Evolutionary conservation across 116 monocot species (phyloP).

Genomic region (Phalaenopsis hybrid): DNA sequence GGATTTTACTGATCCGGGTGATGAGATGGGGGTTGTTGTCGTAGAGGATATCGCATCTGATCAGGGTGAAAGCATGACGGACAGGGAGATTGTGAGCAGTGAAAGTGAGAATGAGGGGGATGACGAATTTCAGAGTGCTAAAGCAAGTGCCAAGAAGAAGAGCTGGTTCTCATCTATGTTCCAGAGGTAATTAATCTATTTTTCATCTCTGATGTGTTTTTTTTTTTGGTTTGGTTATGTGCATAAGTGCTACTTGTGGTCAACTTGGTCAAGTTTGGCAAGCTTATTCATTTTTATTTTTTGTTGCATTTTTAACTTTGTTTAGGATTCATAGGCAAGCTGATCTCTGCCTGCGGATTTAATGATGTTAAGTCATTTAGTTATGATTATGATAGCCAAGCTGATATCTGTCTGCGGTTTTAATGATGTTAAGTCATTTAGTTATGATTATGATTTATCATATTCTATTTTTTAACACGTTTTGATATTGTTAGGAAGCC

Average conservation of each 20-base stretch:
- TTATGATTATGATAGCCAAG: not conserved
- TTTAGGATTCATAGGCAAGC: not conserved
- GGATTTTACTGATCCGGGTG: conserved; percentile 77
- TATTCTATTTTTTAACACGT: not conserved
- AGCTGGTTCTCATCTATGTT: conserved; percentile 94
- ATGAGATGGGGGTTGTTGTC: conserved; percentile 73
- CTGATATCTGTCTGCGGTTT: not conserved
- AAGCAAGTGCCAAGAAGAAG: conserved; percentile 61
- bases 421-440: not conserved
- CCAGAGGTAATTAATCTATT: conserved; percentile 52
- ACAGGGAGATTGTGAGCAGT: conserved; percentile 69
- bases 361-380: not conserved
- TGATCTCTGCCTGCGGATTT: not conserved
- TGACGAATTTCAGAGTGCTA: conserved; percentile 36
- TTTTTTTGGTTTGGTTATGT: not conserved
- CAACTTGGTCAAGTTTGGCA: not conserved
- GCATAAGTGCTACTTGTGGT: not conserved
- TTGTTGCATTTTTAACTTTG: not conserved
- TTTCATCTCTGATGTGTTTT: not conserved
- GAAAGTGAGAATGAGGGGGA: conserved; percentile 80
- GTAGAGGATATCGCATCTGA: conserved; percentile 37
- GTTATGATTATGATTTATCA: not conserved
- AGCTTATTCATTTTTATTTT: not conserved
- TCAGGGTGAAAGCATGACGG: conserved; percentile 97
- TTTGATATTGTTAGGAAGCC: not conserved